phyloP scores from a whole-genome alignment of 1,284 basidiomycete species.

The Papiliotrema laurentii region DNA sequence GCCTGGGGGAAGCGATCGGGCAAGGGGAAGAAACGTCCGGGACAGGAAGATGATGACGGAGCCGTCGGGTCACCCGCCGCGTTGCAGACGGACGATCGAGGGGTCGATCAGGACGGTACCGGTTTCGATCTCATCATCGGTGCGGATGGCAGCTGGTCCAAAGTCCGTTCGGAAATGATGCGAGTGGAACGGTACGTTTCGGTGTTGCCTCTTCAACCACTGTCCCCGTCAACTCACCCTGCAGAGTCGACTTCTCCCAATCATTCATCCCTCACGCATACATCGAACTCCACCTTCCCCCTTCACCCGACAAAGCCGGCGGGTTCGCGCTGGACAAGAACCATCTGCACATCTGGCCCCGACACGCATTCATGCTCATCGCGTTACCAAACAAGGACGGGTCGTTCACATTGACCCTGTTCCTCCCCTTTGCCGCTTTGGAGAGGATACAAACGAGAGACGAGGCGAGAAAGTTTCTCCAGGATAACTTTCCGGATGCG shows the following conservation, averaged over 20 bases:
- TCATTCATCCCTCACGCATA: conserved; percentile 94
- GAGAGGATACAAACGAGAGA: conserved; percentile 61
- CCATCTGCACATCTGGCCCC: conserved; percentile 98
- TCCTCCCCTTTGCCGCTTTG: conserved; percentile 78
- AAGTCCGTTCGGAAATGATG: conserved; percentile 84
- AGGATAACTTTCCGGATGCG: conserved; percentile 79
- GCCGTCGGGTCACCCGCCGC: conserved; percentile 45
- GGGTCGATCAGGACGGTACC: conserved; percentile 42
- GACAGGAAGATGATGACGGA: conserved; percentile 48
- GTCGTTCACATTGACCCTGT: conserved; percentile 66
- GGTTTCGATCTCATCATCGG: conserved; percentile 81
- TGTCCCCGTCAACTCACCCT: not conserved
- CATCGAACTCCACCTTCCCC: conserved; percentile 90
- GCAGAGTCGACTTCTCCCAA: conserved; percentile 87
- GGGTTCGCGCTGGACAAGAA: conserved; percentile 86
- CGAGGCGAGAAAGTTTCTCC: conserved; percentile 71
- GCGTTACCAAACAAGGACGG: conserved; percentile 83
- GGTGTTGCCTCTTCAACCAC: conserved; percentile 3
- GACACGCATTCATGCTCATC: conserved; percentile 97
- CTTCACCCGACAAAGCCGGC: conserved; percentile 56
- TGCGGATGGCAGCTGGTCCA: conserved; percentile 82
- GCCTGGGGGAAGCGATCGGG: conserved; percentile 26
- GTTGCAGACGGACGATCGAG: conserved; percentile 11
- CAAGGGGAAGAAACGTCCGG: conserved; percentile 12
- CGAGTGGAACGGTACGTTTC: conserved; percentile 69